phyloP scores from a whole-genome alignment of 495 filamentous ascomycete species.

The Podospora tetraspora region DNA sequence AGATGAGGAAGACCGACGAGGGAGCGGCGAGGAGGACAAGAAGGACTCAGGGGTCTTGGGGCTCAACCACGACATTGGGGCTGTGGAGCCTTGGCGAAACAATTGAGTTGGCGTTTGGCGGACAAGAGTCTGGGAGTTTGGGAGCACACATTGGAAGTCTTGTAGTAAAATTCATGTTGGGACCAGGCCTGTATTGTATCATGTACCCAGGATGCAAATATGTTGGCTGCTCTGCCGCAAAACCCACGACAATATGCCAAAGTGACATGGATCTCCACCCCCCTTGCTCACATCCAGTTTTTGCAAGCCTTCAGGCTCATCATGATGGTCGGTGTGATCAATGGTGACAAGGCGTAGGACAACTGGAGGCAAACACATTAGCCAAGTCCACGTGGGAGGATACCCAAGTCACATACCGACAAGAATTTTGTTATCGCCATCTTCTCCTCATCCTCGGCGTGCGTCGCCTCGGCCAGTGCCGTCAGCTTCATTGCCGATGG shows the following conservation, averaged over 20 bases:
- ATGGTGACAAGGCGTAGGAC: conserved; percentile 4
- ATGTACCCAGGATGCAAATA: too few species aligned
- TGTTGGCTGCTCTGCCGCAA: not conserved
- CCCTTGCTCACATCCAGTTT: not conserved
- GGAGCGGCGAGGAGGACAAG: too few species aligned
- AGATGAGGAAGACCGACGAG: too few species aligned
- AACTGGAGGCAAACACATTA: not conserved
- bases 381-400: not conserved
- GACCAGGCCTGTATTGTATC: too few species aligned
- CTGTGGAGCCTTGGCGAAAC: too few species aligned
- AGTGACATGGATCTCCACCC: not conserved
- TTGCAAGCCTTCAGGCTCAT: conserved; percentile 9
- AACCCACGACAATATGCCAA: not conserved
- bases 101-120: too few species aligned
- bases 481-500: conserved; percentile 64
- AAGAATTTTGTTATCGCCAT: conserved; percentile 66
- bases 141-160: too few species aligned
- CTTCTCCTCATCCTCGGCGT: conserved; percentile 53
- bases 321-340: conserved; percentile 10
- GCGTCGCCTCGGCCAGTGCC: conserved; percentile 57
- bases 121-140: too few species aligned
- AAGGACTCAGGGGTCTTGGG: too few species aligned
- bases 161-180: too few species aligned
- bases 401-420: conserved; percentile 45
- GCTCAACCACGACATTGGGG: too few species aligned